These are phyloP conservation scores for Cyclostephanos tholiformis DNA, from an alignment of 108 stramenopile genomes.

Conservation along the genomic window DNA sequence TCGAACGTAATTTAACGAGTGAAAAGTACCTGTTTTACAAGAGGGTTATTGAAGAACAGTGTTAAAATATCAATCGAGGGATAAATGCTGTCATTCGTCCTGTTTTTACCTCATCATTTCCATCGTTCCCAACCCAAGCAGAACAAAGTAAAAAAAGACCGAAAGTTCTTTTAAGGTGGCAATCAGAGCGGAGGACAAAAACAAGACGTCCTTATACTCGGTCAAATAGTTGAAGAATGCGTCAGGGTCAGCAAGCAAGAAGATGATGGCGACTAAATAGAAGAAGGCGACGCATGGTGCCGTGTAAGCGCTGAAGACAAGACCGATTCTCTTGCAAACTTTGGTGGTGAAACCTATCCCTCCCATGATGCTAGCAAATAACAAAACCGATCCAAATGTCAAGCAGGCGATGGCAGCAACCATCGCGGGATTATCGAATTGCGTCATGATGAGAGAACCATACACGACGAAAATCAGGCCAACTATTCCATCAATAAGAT, in stretches of 20 bases:
- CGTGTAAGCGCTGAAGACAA: conserved; percentile 17
- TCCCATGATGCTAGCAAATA: conserved; percentile 31
- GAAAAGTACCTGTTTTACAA: not conserved
- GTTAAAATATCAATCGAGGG: not conserved
- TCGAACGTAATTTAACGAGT: not conserved
- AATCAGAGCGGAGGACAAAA: conserved; percentile 23
- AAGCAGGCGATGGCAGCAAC: conserved; percentile 20
- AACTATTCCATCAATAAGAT: conserved; percentile 31
- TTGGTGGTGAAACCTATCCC: conserved; percentile 30
- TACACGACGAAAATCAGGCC: conserved; percentile 24
- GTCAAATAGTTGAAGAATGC: conserved; percentile 29
- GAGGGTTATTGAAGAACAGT: not conserved
- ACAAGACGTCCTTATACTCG: conserved; percentile 27
- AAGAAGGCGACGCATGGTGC: conserved; percentile 34
- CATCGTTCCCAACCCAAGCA: conserved; percentile 18
- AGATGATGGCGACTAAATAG: conserved; percentile 32
- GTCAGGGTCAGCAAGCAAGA: conserved; percentile 8
- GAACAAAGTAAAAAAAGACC: conserved; percentile 21
- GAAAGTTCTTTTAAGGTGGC: conserved; percentile 19
- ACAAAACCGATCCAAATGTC: conserved; percentile 23
- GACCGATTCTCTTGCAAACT: conserved; percentile 28
- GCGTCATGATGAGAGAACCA: conserved; percentile 25
- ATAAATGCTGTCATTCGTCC: not conserved
- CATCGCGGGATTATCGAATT: conserved; percentile 30
- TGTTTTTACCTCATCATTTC: conserved; percentile 29